phyloP scores from a whole-genome alignment of 2,329 filamentous ascomycete genomes.

The Alternaria sp. region DNA sequence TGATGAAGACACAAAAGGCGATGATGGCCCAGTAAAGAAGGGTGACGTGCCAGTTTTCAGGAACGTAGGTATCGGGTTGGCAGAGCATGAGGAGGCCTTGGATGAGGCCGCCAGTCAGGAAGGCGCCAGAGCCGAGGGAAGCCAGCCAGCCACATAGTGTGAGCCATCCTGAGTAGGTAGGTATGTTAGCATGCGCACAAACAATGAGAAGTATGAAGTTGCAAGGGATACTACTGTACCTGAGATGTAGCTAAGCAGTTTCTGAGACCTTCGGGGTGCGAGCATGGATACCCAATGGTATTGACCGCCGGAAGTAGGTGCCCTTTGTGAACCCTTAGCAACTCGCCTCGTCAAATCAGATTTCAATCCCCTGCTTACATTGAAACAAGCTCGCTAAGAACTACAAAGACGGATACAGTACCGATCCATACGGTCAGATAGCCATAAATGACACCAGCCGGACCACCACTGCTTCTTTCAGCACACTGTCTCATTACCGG shows the following conservation, averaged over 20 bases:
- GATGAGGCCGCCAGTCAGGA: conserved; percentile 38
- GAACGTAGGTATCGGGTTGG: conserved; percentile 46
- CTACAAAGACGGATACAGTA: conserved; percentile 39
- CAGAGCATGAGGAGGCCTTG: conserved; percentile 52
- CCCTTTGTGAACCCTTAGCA: conserved; percentile 12
- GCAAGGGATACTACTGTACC: conserved; percentile 22
- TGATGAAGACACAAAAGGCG: conserved; percentile 53
- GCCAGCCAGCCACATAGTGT: conserved; percentile 54
- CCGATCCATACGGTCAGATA: conserved; percentile 42
- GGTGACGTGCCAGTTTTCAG: conserved; percentile 60
- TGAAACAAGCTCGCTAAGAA: conserved; percentile 46
- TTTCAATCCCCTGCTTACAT: conserved; percentile 30
- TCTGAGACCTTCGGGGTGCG: conserved; percentile 49
- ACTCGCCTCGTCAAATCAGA: not conserved
- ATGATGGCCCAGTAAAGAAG: conserved; percentile 58
- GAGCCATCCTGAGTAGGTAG: conserved; percentile 50
- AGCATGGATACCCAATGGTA: conserved; percentile 53
- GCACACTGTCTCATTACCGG: not conserved
- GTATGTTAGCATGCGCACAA: not conserved
- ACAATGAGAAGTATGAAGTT: not conserved
- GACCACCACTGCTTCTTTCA: conserved; percentile 35
- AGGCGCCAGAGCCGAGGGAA: conserved; percentile 39
- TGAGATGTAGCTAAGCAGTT: conserved; percentile 55
- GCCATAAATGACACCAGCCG: conserved; percentile 45
- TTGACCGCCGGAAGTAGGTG: conserved; percentile 47